These are phyloP conservation scores for Plantago ovata DNA, from an alignment of 257 asterid genomes.

Conservation along the genomic window DNA sequence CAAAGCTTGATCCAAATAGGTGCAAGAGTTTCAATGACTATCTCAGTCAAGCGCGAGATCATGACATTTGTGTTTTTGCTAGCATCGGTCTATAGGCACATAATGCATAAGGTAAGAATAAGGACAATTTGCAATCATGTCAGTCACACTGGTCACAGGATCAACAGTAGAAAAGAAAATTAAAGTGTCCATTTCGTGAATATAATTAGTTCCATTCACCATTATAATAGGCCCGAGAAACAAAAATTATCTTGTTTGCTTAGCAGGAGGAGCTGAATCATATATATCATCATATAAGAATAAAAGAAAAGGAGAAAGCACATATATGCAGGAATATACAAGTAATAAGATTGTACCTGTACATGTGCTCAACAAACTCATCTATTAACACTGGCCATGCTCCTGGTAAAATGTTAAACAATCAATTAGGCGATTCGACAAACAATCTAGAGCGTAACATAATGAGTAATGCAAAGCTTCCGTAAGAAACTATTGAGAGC, in stretches of 20 bases:
- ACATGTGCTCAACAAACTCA: slow-evolving; percentile 93
- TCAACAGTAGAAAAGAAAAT: too few species aligned
- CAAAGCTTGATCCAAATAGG: too few species aligned
- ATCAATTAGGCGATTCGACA: not conserved
- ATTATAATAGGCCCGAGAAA: not conserved
- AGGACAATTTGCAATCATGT: too few species aligned
- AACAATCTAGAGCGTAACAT: too few species aligned
- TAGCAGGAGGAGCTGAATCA: not conserved
- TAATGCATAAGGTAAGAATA: not conserved
- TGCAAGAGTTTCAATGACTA: too few species aligned
- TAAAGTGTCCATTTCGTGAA: too few species aligned
- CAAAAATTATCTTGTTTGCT: not conserved
- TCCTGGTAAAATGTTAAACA: slow-evolving; percentile 46
- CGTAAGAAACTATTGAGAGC: too few species aligned
- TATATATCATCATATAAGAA: not conserved
- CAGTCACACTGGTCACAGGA: too few species aligned
- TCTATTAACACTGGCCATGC: slow-evolving; percentile 98
- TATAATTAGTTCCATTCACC: not conserved
- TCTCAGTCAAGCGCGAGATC: too few species aligned
- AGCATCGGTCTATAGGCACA: too few species aligned
- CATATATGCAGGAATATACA: not conserved
- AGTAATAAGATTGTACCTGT: slow-evolving; percentile 52
- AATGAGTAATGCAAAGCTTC: too few species aligned
- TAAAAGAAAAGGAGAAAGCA: not conserved
- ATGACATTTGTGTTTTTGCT: too few species aligned